phyloP scores from a whole-genome alignment of 257 asterid genomes.

The Fraxinus quadrangulata region DNA sequence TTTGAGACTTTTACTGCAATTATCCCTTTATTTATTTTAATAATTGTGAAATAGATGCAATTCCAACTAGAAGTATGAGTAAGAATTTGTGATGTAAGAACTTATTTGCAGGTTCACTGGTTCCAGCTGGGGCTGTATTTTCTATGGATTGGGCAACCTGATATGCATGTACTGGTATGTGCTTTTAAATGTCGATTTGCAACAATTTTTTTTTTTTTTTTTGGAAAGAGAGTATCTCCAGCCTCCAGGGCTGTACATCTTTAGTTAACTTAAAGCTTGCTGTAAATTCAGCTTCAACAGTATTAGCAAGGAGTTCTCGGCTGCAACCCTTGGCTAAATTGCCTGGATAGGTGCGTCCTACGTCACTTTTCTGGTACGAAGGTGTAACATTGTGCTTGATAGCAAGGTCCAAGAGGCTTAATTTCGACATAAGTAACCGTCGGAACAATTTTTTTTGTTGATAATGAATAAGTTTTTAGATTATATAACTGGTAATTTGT shows the following conservation, averaged over 20 bases:
- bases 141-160: constrained; percentile 97
- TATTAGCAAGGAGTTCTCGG: constrained; percentile 69
- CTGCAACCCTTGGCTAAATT: constrained; percentile 61
- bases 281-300: constrained; percentile 55
- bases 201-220: constrained; percentile 2
- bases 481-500: too few species aligned
- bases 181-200: neutral
- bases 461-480: too few species aligned
- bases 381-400: neutral
- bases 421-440: too few species aligned
- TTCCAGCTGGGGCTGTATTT: constrained; percentile 74
- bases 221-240: neutral
- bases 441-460: too few species aligned
- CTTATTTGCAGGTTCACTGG: constrained; percentile 80
- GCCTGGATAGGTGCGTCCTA: constrained; percentile 56
- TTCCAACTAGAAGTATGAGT: neutral
- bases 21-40: neutral
- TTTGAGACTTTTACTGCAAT: too few species aligned
- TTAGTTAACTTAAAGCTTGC: constrained; percentile 14
- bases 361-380: constrained; percentile 14
- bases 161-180: constrained; percentile 76
- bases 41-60: neutral
- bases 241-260: neutral
- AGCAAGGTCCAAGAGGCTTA: neutral
- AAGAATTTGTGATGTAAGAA: neutral